These are phyloP conservation scores for Diplodia sapinea DNA, from an alignment of 2,329 filamentous ascomycete species.

Conservation along the genomic window DNA sequence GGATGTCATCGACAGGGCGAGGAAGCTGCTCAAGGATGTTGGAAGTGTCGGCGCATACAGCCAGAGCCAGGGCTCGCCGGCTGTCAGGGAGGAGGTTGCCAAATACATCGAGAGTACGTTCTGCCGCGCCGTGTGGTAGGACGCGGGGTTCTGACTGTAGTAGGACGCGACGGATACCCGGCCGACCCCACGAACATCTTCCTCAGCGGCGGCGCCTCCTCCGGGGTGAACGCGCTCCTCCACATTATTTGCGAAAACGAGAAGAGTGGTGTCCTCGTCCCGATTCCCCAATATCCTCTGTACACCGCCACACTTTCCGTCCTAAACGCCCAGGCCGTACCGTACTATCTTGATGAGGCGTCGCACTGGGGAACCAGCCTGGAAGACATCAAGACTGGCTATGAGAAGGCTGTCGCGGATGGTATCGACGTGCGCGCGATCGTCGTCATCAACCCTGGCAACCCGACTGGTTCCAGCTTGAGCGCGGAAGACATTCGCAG, in stretches of 20 bases:
- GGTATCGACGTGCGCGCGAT: conserved; percentile 90
- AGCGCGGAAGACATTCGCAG: conserved; percentile 77
- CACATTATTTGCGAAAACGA: conserved; percentile 82
- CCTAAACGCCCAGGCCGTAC: conserved; percentile 83
- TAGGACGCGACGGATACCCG: conserved; percentile 84
- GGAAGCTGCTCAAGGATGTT: conserved; percentile 78
- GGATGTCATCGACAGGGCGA: conserved; percentile 85
- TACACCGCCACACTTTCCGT: conserved; percentile 92
- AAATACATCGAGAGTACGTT: conserved; percentile 84
- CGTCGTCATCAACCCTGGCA: conserved; percentile 97
- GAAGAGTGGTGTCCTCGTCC: conserved; percentile 83
- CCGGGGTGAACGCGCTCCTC: conserved; percentile 91
- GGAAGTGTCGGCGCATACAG: conserved; percentile 97
- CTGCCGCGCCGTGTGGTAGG: background rate
- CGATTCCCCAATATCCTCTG: conserved; percentile 96
- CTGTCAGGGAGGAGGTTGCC: conserved; percentile 86
- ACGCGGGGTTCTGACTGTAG: conserved; percentile 1
- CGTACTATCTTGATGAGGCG: conserved; percentile 90
- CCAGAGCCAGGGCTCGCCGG: conserved; percentile 85
- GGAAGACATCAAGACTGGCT: conserved; percentile 73
- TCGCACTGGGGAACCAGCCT: conserved; percentile 88
- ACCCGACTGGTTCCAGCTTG: conserved; percentile 90
- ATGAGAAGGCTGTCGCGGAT: conserved; percentile 74
- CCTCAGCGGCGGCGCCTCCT: conserved; percentile 88
- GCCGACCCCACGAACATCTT: conserved; percentile 83